These are phyloP conservation scores for Rugonectria rugulosa DNA, from an alignment of 2,329 filamentous ascomycete genomes.

Conservation along the genomic window DNA sequence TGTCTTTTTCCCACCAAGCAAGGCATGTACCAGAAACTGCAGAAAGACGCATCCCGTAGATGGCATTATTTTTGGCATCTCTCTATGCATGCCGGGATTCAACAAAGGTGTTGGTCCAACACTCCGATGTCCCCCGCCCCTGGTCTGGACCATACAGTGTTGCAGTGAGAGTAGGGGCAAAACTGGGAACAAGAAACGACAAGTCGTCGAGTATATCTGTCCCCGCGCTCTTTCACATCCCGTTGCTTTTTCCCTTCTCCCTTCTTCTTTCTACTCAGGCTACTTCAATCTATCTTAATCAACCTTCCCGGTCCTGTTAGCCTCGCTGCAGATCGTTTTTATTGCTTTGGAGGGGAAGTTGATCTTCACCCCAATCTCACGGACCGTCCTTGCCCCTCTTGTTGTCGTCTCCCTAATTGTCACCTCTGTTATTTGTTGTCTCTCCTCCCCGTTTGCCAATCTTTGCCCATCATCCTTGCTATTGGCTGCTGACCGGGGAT, in stretches of 20 bases:
- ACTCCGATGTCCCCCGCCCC: slow-evolving; percentile 4
- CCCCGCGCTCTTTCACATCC: neutral
- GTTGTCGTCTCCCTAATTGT: slow-evolving; percentile 1
- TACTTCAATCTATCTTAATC: slow-evolving; percentile 11
- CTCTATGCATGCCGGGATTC: slow-evolving; percentile 1
- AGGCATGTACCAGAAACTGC: neutral
- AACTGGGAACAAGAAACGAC: slow-evolving; percentile 11
- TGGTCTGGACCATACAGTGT: neutral
- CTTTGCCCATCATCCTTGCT: neutral
- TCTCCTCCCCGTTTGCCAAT: neutral
- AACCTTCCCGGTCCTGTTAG: neutral
- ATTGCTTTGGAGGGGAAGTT: slow-evolving; percentile 3
- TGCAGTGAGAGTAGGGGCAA: no score
- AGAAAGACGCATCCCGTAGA: slow-evolving; percentile 15
- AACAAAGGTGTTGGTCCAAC: neutral
- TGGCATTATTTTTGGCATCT: slow-evolving; percentile 4
- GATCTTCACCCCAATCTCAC: slow-evolving; percentile 12
- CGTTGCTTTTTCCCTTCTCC: neutral
- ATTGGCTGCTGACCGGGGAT: neutral
- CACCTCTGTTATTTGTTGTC: neutral
- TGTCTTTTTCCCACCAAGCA: no score
- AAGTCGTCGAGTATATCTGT: slow-evolving; percentile 6
- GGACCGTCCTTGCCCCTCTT: neutral
- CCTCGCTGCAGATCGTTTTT: slow-evolving; percentile 5
- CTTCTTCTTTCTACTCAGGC: neutral